Evolutionary conservation across 2,329 filamentous ascomycete genomes (phyloP).

Genomic region (Trichoderma sp.): DNA sequence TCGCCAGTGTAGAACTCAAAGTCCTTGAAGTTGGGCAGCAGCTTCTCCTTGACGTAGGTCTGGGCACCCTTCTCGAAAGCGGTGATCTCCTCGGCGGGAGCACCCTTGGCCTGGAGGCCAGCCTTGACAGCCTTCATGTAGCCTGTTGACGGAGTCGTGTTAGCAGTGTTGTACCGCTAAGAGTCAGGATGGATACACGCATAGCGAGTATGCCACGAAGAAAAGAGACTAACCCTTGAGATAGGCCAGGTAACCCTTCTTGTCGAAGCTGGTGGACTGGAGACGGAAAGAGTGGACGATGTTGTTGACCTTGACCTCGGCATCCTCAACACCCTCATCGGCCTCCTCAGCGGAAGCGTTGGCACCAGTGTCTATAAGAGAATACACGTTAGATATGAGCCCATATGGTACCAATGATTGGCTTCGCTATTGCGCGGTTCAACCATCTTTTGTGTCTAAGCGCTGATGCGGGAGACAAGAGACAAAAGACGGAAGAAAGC

Average conservation of each 20-base stretch:
- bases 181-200: background rate
- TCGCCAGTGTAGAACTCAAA: constrained; percentile 93
- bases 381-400: background rate
- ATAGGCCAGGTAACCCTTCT: constrained; percentile 79
- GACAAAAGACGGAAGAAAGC: background rate
- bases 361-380: constrained; percentile 72
- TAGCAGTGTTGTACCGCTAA: background rate
- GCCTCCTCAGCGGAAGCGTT: constrained; percentile 95
- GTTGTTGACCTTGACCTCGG: constrained; percentile 77
- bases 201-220: too few relatives aligned
- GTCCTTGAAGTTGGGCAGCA: constrained; percentile 86
- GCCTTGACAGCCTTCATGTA: constrained; percentile 92
- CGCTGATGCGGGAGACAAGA: background rate
- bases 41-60: constrained; percentile 75
- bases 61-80: constrained; percentile 76
- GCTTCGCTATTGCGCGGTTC: background rate
- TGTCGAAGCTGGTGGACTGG: constrained; percentile 74
- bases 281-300: constrained; percentile 91
- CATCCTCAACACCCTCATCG: constrained; percentile 72
- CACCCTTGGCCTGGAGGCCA: constrained; percentile 60
- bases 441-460: background rate
- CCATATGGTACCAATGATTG: background rate
- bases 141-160: constrained; percentile 41
- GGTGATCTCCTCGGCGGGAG: constrained; percentile 64
- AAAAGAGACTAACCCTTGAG: constrained; percentile 67